Evolutionary conservation across 441 rosid species (phyloP).

Genomic region (Pelargonium citronellum): DNA sequence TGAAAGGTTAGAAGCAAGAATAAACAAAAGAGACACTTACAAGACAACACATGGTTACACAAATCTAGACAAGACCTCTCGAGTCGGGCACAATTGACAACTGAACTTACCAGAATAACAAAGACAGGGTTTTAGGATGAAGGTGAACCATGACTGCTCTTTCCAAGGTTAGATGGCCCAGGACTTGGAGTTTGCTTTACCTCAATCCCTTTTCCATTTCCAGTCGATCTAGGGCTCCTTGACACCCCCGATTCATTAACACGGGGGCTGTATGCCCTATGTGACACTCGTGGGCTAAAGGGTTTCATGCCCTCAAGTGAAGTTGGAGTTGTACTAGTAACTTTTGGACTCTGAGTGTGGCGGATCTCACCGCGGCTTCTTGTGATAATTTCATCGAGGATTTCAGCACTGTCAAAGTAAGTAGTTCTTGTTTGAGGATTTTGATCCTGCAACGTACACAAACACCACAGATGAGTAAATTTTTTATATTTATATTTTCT

Average conservation of each 20-base stretch:
- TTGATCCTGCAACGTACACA: background rate
- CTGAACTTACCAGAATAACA: conserved; percentile 19
- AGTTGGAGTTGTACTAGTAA: conserved; percentile 44
- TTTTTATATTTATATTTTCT: background rate
- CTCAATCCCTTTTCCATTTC: conserved; percentile 26
- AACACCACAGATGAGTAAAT: background rate
- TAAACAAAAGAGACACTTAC: conserved; percentile 15
- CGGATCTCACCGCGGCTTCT: conserved; percentile 77
- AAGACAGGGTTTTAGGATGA: conserved; percentile 16
- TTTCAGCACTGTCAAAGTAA: conserved; percentile 40
- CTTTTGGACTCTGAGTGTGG: conserved; percentile 44
- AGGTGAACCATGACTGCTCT: conserved; percentile 26
- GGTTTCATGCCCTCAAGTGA: conserved; percentile 37
- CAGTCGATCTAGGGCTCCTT: conserved; percentile 28
- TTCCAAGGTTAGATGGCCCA: conserved; percentile 42
- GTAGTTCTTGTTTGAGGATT: conserved; percentile 1
- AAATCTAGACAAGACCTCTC: conserved; percentile 40
- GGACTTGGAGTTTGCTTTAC: conserved; percentile 43
- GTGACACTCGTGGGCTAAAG: conserved; percentile 35
- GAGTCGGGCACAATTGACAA: conserved; percentile 41
- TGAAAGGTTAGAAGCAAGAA: conserved; percentile 19
- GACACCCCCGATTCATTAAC: conserved; percentile 28
- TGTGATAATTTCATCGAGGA: conserved; percentile 61
- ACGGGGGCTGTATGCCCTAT: conserved; percentile 42
- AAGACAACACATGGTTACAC: conserved; percentile 16